phyloP scores from a whole-genome alignment of 2,329 filamentous ascomycete genomes.

The Taxawa tesnikishii region DNA sequence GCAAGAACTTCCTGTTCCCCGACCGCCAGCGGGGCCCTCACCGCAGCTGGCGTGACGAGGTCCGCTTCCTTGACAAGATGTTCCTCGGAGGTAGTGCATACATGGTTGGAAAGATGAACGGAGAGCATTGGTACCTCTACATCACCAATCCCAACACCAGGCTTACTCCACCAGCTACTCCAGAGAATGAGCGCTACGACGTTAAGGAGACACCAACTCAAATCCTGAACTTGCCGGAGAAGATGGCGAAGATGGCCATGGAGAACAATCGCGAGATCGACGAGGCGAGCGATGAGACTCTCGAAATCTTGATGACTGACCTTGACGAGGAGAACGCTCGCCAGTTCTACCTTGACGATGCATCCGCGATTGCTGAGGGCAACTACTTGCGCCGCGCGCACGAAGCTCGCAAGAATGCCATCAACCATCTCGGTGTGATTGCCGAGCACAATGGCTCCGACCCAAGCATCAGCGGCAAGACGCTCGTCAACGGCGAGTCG shows the following conservation, averaged over 20 bases:
- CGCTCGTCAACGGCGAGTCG: constrained; percentile 17
- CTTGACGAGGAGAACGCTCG: constrained; percentile 53
- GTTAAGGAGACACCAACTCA: constrained; percentile 43
- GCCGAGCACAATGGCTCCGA: constrained; percentile 33
- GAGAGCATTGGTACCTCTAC: constrained; percentile 98
- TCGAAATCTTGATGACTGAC: constrained; percentile 58
- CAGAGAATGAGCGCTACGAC: constrained; percentile 36
- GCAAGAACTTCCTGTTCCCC: constrained; percentile 96
- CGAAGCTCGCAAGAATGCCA: constrained; percentile 48
- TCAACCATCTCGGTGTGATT: constrained; percentile 48
- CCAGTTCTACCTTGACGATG: constrained; percentile 63
- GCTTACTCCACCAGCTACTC: constrained; percentile 73
- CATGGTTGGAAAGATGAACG: constrained; percentile 99
- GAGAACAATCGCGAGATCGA: constrained; percentile 20
- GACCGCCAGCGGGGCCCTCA: constrained; percentile 90
- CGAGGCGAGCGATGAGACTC: constrained; percentile 58
- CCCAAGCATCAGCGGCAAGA: constrained; percentile 22
- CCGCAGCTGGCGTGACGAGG: constrained; percentile 94
- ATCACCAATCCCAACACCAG: constrained; percentile 74
- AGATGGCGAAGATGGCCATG: constrained; percentile 20
- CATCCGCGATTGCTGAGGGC: constrained; percentile 80
- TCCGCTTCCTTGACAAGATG: constrained; percentile 81
- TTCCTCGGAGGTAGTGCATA: constrained; percentile 91
- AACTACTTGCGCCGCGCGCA: constrained; percentile 58
- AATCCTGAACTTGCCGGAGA: constrained; percentile 45